phyloP scores from a whole-genome alignment of 225 moss, liverwort and hornwort species.

The Marchantia paleacea region DNA sequence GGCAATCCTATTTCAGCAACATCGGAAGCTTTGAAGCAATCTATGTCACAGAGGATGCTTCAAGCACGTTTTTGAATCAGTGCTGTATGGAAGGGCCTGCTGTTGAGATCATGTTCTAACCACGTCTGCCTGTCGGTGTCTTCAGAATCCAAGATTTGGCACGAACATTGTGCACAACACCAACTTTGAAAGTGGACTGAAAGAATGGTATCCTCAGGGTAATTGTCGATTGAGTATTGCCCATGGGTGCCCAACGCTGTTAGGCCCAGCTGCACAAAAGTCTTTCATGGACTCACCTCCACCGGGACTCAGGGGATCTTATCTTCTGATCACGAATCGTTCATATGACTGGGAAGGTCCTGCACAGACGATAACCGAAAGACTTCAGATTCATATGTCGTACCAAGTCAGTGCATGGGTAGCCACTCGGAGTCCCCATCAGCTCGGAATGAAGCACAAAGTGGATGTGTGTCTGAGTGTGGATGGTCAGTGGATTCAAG shows the following conservation, averaged over 20 bases:
- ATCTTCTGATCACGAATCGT: constrained; percentile 57
- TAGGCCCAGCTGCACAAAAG: constrained; percentile 49
- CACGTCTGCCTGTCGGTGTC: not conserved
- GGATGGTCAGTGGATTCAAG: constrained; percentile 75
- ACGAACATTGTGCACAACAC: constrained; percentile 68
- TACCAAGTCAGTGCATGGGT: constrained; percentile 97
- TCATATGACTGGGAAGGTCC: constrained; percentile 88
- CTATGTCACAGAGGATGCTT: not conserved
- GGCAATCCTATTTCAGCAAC: too few species aligned
- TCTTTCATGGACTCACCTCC: constrained; percentile 46
- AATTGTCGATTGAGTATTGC: constrained; percentile 54
- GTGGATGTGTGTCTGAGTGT: constrained; percentile 69
- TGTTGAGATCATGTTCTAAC: constrained; percentile 4
- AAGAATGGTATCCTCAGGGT: constrained; percentile 70
- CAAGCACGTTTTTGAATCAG: not conserved
- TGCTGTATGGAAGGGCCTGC: not conserved
- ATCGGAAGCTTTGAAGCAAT: not conserved
- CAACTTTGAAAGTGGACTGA: constrained; percentile 49
- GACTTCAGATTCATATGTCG: constrained; percentile 58
- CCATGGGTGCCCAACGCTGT: constrained; percentile 49
- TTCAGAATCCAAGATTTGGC: constrained; percentile 52
- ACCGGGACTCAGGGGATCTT: constrained; percentile 54
- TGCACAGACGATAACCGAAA: constrained; percentile 68
- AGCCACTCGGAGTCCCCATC: constrained; percentile 40
- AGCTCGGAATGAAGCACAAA: constrained; percentile 45